These are phyloP conservation scores for Phialophora macrospora DNA, from an alignment of 2,329 filamentous ascomycete species.

Conservation along the genomic window DNA sequence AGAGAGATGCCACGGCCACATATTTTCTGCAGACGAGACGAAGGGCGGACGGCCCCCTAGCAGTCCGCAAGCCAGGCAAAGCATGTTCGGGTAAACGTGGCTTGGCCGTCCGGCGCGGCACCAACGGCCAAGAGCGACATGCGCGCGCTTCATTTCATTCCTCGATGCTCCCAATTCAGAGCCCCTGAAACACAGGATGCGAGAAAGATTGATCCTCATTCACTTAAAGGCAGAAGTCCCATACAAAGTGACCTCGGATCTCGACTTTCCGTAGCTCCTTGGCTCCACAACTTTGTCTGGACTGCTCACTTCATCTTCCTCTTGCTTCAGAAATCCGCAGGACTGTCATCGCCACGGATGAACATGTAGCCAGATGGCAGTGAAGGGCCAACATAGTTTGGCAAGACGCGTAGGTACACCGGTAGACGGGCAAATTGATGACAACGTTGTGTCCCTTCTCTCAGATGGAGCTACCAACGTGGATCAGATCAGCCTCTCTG, in stretches of 20 bases:
- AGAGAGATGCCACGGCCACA: neutral
- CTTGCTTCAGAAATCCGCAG: slow-evolving; percentile 5
- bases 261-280: slow-evolving; percentile 22
- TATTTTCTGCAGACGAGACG: slow-evolving; percentile 4
- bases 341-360: neutral
- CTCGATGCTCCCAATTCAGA: neutral
- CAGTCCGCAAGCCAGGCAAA: neutral
- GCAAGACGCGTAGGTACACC: neutral
- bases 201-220: slow-evolving; percentile 17
- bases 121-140: slow-evolving; percentile 10
- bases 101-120: slow-evolving; percentile 19
- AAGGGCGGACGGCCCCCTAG: slow-evolving; percentile 10
- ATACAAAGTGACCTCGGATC: slow-evolving; percentile 21
- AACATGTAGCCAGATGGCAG: neutral
- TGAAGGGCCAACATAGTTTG: neutral
- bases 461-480: neutral
- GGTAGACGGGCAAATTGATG: neutral
- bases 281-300: slow-evolving; percentile 23
- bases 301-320: slow-evolving; percentile 8
- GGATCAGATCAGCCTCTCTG: neutral
- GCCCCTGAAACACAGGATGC: slow-evolving; percentile 30
- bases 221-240: slow-evolving; percentile 12
- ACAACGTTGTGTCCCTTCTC: neutral
- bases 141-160: neutral
- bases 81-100: slow-evolving; percentile 9